Conservation (phyloP, 2,329 filamentous ascomycete species). For the Westerdykella ornata region DNA sequence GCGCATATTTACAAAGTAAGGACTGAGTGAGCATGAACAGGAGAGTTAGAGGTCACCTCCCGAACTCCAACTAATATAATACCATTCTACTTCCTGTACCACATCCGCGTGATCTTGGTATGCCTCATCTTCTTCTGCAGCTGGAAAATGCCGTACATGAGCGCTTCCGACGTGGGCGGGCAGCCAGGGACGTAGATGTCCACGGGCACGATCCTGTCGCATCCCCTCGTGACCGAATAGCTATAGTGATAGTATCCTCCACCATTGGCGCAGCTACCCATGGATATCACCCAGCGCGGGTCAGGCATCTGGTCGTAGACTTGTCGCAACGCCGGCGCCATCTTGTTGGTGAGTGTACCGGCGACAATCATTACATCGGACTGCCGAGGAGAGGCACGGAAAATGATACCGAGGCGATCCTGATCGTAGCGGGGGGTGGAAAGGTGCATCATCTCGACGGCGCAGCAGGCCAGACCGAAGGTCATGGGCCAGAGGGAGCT, state of each 20-base stretch:
- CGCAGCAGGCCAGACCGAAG: conserved; percentile 84
- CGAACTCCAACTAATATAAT: conserved; percentile 2
- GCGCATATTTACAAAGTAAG: no score
- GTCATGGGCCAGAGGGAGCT: conserved; percentile 89
- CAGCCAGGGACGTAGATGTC: conserved; percentile 79
- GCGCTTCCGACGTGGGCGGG: conserved; percentile 49
- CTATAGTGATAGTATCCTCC: conserved; percentile 85
- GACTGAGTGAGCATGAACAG: no score
- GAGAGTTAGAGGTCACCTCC: no score
- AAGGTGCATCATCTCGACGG: conserved; percentile 90
- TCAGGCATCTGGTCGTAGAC: conserved; percentile 96
- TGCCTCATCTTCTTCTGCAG: conserved; percentile 70
- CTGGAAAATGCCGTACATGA: conserved; percentile 63
- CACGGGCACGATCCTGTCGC: conserved; percentile 74
- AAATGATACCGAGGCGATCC: conserved; percentile 84
- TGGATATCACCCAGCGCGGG: conserved; percentile 77
- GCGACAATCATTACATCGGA: conserved; percentile 94
- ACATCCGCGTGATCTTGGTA: conserved; percentile 51
- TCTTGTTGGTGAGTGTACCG: conserved; percentile 91
- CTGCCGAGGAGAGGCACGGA: conserved; percentile 81
- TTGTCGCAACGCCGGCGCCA: conserved; percentile 83
- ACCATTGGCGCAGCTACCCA: conserved; percentile 80
- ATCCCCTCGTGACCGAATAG: conserved; percentile 71
- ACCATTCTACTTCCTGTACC: conserved; percentile 48
- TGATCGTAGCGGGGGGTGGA: conserved; percentile 90